A percentile compares a stretch with the other conserved stretches of the same genome.
These are phyloP conservation scores for Fusarium penzigii DNA, from an alignment of 2,329 filamentous ascomycete species.

Conservation along the genomic window DNA sequence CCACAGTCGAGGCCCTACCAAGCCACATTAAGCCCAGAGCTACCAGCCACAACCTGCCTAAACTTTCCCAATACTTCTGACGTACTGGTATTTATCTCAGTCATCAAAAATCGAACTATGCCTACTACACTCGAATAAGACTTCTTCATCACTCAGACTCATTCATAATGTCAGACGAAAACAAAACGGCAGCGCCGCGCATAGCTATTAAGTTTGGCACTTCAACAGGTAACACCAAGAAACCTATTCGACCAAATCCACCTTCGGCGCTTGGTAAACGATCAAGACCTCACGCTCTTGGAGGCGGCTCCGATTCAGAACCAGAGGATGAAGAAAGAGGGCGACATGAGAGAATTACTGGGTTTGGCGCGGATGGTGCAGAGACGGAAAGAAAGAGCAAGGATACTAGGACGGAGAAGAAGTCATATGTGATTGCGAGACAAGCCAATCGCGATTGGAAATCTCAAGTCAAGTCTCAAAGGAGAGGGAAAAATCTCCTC, in stretches of 20 bases:
- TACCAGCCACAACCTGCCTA: too few species aligned
- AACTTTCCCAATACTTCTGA: too few species aligned
- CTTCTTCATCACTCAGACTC: neutral
- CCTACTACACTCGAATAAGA: neutral
- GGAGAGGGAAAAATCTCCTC: slow-evolving; percentile 56
- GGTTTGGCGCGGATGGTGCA: slow-evolving; percentile 48
- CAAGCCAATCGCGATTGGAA: slow-evolving; percentile 65
- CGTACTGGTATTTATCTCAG: too few species aligned
- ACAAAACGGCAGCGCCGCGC: slow-evolving; percentile 33
- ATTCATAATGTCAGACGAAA: slow-evolving; percentile 27
- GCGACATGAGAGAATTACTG: slow-evolving; percentile 50
- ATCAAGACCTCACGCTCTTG: slow-evolving; percentile 43
- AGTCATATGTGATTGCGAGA: slow-evolving; percentile 56
- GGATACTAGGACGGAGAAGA: slow-evolving; percentile 28
- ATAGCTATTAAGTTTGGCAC: slow-evolving; percentile 53
- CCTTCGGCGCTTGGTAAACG: slow-evolving; percentile 52
- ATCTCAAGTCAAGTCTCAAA: slow-evolving; percentile 50
- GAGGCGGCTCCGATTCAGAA: slow-evolving; percentile 46
- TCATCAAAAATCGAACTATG: too few species aligned
- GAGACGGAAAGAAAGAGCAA: slow-evolving; percentile 42
- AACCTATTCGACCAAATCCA: slow-evolving; percentile 35
- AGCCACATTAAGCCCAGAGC: too few species aligned
- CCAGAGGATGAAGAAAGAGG: slow-evolving; percentile 36
- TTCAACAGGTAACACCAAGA: slow-evolving; percentile 29
- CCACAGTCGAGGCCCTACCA: too few species aligned